These are phyloP conservation scores for Blastocystis sp. DNA, from an alignment of 352 stramenopile species.

Conservation along the genomic window DNA sequence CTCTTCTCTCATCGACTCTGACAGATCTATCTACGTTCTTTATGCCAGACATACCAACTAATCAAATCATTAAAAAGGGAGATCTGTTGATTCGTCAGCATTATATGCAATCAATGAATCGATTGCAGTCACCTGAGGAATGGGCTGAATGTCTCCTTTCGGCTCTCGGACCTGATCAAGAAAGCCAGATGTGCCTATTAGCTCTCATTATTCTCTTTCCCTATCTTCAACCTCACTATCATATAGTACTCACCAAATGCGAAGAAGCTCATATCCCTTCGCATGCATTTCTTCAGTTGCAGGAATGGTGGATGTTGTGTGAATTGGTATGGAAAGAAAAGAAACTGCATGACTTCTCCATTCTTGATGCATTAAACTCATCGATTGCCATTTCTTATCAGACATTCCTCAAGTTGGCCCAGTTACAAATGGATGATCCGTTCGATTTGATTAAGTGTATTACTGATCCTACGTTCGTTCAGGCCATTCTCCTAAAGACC, in stretches of 20 bases:
- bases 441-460: background rate
- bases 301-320: background rate
- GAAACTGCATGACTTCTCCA: background rate
- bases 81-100: background rate
- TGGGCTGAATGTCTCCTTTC: background rate
- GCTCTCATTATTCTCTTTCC: background rate
- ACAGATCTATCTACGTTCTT: background rate
- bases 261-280: background rate
- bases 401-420: background rate
- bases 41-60: background rate
- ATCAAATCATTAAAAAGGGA: background rate
- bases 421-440: background rate
- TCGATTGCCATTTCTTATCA: background rate
- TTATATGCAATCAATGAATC: background rate
- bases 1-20: background rate
- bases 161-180: background rate
- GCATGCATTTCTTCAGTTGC: background rate
- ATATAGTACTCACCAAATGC: background rate
- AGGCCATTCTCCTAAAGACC: background rate
- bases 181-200: background rate
- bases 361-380: background rate
- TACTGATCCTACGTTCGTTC: background rate
- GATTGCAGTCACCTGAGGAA: background rate
- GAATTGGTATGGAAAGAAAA: background rate
- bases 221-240: background rate